Base-by-base conservation (phyloP, 331 rosid genomes). In the Pyracantha coccinea region DNA sequence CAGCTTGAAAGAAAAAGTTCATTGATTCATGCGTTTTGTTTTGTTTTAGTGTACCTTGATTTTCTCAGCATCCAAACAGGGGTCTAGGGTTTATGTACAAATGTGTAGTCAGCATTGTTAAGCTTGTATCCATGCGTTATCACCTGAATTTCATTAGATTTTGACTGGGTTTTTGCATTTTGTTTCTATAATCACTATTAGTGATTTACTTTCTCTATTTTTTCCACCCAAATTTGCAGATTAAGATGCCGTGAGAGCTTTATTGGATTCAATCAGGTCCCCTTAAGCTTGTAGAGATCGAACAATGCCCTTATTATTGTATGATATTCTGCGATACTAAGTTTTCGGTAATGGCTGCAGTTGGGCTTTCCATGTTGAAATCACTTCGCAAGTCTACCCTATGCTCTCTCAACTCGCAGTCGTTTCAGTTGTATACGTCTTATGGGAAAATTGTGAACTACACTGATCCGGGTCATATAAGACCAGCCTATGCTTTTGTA, bases 271-370 rank as follows among this genome's bases (percentile, higher is more conserved):
- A 57, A 19, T 27, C 52, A 13, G 73, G 28, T 64, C 54, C 66
- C 50, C 12, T 25, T 7, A 21, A 80, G 61, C 67, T 67, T 62
- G 50, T 77, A 53, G 75, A 62, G 41, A 29, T 62, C n/a, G 54
- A 57, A 20, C 11, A 72, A 10, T 54, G n/a, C 8, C 23, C 35
- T 21, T 35, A 6, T 25, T 60, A 60, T 25, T 60, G 28, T 25
- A 53, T 33, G 15, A 4, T 20, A 35, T 20, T 61, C 28, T 17
- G 58, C 19, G 38, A 19, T 78, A 76, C 38, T 77, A 54, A 77
- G 77, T 41, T 82, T 74, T 25, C 44, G 76, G n/a, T 54, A 29
- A 89, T 93, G 98, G 89, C 88, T 20, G 68, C 80, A 69, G 44
- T 33, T 31, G 86, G 87, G 85, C 60, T 69, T 81, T 85, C 78